Conservation (phyloP, 2,329 filamentous ascomycete genomes). For the Polychaeton citri region DNA sequence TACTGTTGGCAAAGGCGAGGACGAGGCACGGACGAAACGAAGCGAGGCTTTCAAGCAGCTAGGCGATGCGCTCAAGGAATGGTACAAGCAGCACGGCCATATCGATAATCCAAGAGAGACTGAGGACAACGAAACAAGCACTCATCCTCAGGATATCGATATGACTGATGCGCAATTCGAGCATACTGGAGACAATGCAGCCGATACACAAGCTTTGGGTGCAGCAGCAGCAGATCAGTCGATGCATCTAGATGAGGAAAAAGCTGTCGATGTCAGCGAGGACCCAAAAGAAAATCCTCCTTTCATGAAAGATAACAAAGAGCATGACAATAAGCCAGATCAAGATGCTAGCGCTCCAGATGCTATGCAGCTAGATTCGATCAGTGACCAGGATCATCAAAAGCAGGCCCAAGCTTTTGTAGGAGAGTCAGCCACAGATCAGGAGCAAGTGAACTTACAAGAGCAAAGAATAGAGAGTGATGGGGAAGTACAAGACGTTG, state of each 20-base stretch:
- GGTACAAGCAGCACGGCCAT: constrained; percentile 78
- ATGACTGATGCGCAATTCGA: constrained; percentile 78
- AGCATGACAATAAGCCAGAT: constrained; percentile 15
- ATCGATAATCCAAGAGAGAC: constrained; percentile 52
- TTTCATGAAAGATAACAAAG: constrained; percentile 12
- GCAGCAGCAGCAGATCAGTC: constrained; percentile 79
- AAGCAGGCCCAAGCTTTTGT: constrained; percentile 30
- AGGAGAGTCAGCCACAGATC: constrained; percentile 29
- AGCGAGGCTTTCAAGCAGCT: constrained; percentile 67
- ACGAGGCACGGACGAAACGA: constrained; percentile 18
- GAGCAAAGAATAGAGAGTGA: constrained; percentile 23
- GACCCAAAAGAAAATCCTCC: constrained; percentile 18
- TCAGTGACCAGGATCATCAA: constrained; percentile 6
- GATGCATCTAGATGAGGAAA: constrained; percentile 71
- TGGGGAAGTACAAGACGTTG: constrained; percentile 28
- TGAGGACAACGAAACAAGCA: constrained; percentile 39
- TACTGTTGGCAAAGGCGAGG: constrained; percentile 24
- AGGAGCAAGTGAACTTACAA: constrained; percentile 26
- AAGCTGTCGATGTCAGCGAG: constrained; percentile 64
- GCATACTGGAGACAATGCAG: constrained; percentile 72
- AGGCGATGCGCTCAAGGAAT: constrained; percentile 81
- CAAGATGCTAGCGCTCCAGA: constrained; percentile 19
- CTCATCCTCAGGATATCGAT: constrained; percentile 47
- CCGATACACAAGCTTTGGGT: constrained; percentile 86
- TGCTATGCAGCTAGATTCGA: constrained; percentile 4